Percentiles rank a stretch among this genome's conserved stretches.
phyloP scores from a whole-genome alignment of 495 filamentous ascomycete genomes.

The Apiosordaria backusii region DNA sequence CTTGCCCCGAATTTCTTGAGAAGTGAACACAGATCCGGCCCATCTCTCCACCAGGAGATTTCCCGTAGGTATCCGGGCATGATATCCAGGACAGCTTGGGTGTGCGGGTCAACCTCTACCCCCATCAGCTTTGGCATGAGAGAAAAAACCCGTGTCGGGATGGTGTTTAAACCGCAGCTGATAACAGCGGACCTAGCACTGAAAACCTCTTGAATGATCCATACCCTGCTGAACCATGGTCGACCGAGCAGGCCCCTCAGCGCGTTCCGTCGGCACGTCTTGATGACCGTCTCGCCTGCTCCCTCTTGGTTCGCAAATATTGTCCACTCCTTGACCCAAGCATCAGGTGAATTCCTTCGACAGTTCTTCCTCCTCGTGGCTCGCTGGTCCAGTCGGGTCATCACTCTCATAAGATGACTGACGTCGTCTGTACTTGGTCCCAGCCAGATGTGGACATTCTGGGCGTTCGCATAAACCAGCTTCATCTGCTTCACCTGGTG shows the following conservation, averaged over 20 bases:
- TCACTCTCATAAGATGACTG: background rate
- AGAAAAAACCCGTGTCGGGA: conserved; percentile 29
- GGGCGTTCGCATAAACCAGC: background rate
- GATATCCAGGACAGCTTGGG: conserved; percentile 37
- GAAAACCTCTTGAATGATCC: conserved; percentile 25
- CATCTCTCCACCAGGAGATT: conserved; percentile 31
- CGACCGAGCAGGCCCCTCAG: conserved; percentile 3
- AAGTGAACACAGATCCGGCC: conserved; percentile 28
- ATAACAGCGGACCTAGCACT: conserved; percentile 9
- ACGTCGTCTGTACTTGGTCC: background rate
- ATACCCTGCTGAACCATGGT: conserved; percentile 25
- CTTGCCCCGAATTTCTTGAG: conserved; percentile 30
- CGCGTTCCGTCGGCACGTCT: conserved; percentile 15
- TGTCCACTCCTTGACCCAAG: background rate
- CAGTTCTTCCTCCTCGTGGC: background rate
- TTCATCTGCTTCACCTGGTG: background rate
- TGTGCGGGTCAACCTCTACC: conserved; percentile 7
- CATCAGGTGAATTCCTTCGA: background rate
- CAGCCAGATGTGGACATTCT: background rate
- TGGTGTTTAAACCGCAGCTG: conserved; percentile 27
- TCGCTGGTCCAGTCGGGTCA: background rate
- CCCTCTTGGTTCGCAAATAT: background rate
- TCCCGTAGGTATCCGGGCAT: conserved; percentile 30
- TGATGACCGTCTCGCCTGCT: background rate
- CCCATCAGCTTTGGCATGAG: conserved; percentile 26